These are phyloP conservation scores for Termitomyces sp. DNA, from an alignment of 768 basidiomycete species.

Conservation along the genomic window DNA sequence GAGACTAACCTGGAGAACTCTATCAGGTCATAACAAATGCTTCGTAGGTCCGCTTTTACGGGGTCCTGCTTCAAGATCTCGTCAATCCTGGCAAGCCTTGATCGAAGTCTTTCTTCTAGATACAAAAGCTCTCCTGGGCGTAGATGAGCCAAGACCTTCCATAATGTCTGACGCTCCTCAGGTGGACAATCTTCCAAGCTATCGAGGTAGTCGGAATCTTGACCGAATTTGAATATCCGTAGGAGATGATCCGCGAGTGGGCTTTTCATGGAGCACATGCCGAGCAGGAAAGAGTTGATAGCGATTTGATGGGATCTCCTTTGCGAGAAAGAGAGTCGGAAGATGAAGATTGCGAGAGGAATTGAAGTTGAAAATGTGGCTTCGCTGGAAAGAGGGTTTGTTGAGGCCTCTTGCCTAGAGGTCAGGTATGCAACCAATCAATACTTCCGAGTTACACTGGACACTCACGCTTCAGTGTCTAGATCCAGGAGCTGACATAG, in stretches of 20 bases:
- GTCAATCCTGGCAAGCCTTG: neutral
- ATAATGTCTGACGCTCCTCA: constrained; percentile 7
- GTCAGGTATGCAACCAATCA: neutral
- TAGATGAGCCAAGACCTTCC: constrained; percentile 7
- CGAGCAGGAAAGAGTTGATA: constrained; percentile 3
- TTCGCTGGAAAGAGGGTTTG: neutral
- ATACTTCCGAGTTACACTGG: neutral
- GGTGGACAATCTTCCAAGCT: neutral
- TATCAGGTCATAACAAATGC: constrained; percentile 4
- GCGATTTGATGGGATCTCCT: constrained; percentile 3
- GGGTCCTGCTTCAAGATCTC: constrained; percentile 1
- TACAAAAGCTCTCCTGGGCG: constrained; percentile 1
- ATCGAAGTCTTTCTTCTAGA: constrained; percentile 5
- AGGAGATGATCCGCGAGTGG: constrained; percentile 5
- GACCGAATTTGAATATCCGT: constrained; percentile 8
- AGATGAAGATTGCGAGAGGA: constrained; percentile 7
- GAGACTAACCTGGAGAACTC: neutral
- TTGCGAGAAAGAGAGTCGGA: constrained; percentile 3
- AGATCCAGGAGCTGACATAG: constrained; percentile 4
- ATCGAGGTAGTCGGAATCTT: constrained; percentile 7
- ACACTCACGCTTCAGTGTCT: constrained; percentile 4
- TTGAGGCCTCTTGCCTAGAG: neutral
- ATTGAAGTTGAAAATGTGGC: constrained; percentile 6
- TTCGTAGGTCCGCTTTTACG: neutral
- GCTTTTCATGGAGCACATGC: constrained; percentile 6